Conservation (phyloP, 2,329 filamentous ascomycete genomes). For the Fusarium phyllophilum region DNA sequence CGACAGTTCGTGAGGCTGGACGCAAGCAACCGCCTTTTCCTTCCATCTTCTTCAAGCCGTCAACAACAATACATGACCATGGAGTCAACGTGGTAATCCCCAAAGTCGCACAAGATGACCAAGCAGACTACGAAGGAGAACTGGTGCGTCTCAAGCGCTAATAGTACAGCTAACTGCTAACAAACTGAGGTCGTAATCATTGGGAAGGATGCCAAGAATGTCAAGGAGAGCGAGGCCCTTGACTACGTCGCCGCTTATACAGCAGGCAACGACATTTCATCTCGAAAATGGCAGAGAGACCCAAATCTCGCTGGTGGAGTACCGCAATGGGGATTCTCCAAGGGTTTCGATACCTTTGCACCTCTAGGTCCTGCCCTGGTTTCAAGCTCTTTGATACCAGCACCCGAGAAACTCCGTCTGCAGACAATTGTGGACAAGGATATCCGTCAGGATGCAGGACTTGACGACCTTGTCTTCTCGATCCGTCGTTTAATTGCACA, state of each 20-base stretch:
- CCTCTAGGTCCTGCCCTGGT: constrained; percentile 63
- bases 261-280: constrained; percentile 64
- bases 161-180: too few relatives aligned
- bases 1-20: constrained; percentile 60
- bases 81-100: constrained; percentile 56
- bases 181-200: constrained; percentile 54
- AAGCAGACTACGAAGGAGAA: constrained; percentile 62
- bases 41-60: constrained; percentile 61
- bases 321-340: constrained; percentile 67
- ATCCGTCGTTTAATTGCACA: constrained; percentile 51
- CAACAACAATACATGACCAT: constrained; percentile 51
- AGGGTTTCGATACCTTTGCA: constrained; percentile 66
- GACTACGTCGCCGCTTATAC: constrained; percentile 65
- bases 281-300: constrained; percentile 62
- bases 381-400: constrained; percentile 51
- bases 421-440: constrained; percentile 60
- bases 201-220: constrained; percentile 59
- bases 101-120: constrained; percentile 55
- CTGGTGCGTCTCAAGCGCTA: too few relatives aligned
- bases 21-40: constrained; percentile 61
- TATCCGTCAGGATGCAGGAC: constrained; percentile 54
- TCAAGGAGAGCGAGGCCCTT: constrained; percentile 55
- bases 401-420: constrained; percentile 56
- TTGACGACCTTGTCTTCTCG: constrained; percentile 58
- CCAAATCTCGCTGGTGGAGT: constrained; percentile 59